Evolutionary conservation across 192 early-diverging fungal genomes (phyloP).

Genomic region (Backusella tarrabulga): DNA sequence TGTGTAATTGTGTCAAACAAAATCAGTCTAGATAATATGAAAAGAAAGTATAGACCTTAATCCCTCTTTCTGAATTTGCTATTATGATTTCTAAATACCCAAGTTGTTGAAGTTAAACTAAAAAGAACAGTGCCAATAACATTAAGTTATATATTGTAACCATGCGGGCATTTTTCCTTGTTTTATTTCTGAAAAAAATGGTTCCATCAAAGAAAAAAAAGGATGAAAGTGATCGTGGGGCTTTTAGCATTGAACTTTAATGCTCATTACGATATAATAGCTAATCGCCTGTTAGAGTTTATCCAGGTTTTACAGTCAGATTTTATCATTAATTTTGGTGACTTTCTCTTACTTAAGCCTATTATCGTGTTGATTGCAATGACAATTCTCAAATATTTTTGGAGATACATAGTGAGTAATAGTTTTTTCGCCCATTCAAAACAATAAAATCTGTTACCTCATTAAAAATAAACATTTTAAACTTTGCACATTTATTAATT

Average conservation of each 20-base stretch:
- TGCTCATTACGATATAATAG: not conserved
- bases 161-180: not conserved
- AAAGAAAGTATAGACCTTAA: not conserved
- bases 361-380: not conserved
- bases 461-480: not conserved
- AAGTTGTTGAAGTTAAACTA: not conserved
- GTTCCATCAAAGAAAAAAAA: not conserved
- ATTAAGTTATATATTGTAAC: not conserved
- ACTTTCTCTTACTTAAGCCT: too few species aligned
- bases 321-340: too few species aligned
- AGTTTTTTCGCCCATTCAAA: not conserved
- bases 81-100: not conserved
- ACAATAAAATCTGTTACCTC: not conserved
- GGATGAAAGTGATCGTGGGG: not conserved
- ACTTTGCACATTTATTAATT: too few species aligned
- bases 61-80: not conserved
- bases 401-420: not conserved
- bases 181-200: not conserved
- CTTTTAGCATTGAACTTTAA: not conserved
- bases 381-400: not conserved
- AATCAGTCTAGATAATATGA: not conserved
- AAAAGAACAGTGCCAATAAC: not conserved
- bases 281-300: not conserved
- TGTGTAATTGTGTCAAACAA: not conserved
- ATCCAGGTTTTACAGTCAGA: not conserved